Conservation (phyloP, 2,329 filamentous ascomycete genomes). For the Coniochaeta sp. region DNA sequence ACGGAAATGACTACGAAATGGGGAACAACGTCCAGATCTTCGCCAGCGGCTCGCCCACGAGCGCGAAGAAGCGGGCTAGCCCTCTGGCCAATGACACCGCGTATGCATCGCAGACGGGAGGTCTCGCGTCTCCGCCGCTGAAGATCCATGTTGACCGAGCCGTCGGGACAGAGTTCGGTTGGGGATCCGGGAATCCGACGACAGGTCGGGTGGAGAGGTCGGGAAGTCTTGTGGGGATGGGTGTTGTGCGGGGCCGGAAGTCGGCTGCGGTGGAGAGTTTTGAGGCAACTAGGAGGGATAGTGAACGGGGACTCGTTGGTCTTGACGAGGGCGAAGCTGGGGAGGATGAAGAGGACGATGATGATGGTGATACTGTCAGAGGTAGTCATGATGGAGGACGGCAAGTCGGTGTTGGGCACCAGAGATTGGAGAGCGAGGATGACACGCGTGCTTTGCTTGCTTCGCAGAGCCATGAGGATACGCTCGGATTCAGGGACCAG, state of each 20-base stretch:
- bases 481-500: background rate
- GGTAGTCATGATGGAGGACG: background rate
- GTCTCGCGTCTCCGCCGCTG: slow-evolving; percentile 6
- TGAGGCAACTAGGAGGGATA: background rate
- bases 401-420: background rate
- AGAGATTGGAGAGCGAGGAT: background rate
- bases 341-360: background rate
- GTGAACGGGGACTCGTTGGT: background rate
- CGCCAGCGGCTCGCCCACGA: background rate
- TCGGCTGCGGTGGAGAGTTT: background rate
- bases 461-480: background rate
- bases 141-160: slow-evolving; percentile 21
- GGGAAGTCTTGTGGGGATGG: background rate
- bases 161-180: slow-evolving; percentile 24
- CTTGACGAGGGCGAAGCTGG: background rate
- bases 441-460: background rate
- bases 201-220: background rate
- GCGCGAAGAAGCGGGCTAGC: slow-evolving; percentile 9
- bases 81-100: slow-evolving; percentile 13
- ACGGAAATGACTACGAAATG: slow-evolving; percentile 25
- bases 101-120: slow-evolving; percentile 3
- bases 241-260: background rate
- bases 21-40: slow-evolving; percentile 14
- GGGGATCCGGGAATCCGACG: slow-evolving; percentile 10
- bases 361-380: background rate